These are phyloP conservation scores for Shiraia bambusicola DNA, from an alignment of 2,329 filamentous ascomycete genomes.

Conservation along the genomic window DNA sequence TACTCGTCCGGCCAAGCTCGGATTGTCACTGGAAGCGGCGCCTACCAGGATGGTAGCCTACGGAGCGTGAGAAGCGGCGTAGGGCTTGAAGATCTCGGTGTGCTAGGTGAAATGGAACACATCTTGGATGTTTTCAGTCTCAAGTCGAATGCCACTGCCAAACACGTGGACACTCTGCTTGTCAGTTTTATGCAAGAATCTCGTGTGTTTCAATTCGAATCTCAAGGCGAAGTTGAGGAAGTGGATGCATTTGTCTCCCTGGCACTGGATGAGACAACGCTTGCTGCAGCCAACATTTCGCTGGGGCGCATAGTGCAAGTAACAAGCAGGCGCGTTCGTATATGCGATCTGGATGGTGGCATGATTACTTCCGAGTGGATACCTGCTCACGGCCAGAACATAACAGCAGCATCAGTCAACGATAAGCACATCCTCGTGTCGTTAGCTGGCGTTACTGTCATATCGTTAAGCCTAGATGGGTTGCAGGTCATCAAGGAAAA, in stretches of 20 bases:
- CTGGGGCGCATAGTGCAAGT: slow-evolving; percentile 72
- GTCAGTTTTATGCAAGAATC: slow-evolving; percentile 84
- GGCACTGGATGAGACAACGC: slow-evolving; percentile 67
- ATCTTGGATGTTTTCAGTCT: slow-evolving; percentile 74
- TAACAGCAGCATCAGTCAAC: slow-evolving; percentile 79
- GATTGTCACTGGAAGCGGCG: slow-evolving; percentile 89
- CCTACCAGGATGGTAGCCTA: slow-evolving; percentile 83
- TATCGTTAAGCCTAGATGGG: slow-evolving; percentile 66
- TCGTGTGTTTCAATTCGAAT: slow-evolving; percentile 74
- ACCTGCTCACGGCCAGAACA: slow-evolving; percentile 52
- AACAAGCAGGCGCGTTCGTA: slow-evolving; percentile 62
- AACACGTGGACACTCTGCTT: slow-evolving; percentile 68
- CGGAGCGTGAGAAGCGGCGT: slow-evolving; percentile 92
- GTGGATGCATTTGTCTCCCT: slow-evolving; percentile 74
- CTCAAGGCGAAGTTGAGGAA: slow-evolving; percentile 80
- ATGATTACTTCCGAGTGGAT: slow-evolving; percentile 62
- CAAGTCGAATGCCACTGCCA: slow-evolving; percentile 51
- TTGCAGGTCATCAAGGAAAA: slow-evolving; percentile 62
- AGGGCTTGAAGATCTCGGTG: slow-evolving; percentile 81
- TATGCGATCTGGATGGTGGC: slow-evolving; percentile 62
- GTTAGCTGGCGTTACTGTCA: slow-evolving; percentile 70
- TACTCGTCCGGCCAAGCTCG: slow-evolving; percentile 94
- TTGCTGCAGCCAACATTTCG: slow-evolving; percentile 68
- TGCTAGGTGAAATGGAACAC: slow-evolving; percentile 75
- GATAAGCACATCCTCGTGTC: slow-evolving; percentile 70